Evolutionary conservation across 306 rosid species (phyloP).

Genomic region (Lagenaria siceraria): DNA sequence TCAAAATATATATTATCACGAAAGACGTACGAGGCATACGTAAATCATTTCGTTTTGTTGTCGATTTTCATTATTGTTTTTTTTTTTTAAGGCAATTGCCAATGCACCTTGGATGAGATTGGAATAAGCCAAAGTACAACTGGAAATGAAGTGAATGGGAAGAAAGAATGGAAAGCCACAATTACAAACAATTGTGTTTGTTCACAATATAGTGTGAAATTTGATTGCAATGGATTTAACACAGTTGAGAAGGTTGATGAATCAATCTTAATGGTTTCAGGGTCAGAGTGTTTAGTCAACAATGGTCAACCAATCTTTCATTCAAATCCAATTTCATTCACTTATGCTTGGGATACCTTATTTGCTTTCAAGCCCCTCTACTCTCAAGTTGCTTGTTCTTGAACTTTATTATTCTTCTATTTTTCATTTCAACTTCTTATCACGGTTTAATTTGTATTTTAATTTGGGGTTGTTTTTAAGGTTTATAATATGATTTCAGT

Average conservation of each 20-base stretch:
- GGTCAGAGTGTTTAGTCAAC: not conserved
- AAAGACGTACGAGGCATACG: too few relatives aligned
- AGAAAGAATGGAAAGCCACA: not conserved
- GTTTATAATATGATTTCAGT: too few relatives aligned
- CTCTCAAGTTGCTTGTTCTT: slow-evolving; percentile 1
- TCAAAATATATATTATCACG: too few relatives aligned
- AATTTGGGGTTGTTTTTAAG: too few relatives aligned
- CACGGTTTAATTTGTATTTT: too few relatives aligned
- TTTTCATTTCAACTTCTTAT: too few relatives aligned
- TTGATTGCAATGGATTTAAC: not conserved
- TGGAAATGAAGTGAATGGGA: not conserved
- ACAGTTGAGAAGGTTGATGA: not conserved
- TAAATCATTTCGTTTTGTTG: too few relatives aligned
- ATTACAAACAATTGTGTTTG: slow-evolving; percentile 9
- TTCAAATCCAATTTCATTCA: not conserved
- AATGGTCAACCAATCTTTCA: not conserved
- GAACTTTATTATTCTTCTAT: not conserved
- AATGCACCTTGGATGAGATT: not conserved
- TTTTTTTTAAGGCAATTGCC: not conserved
- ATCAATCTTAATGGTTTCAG: not conserved
- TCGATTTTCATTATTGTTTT: too few relatives aligned
- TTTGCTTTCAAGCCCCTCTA: slow-evolving; percentile 1
- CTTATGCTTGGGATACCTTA: slow-evolving; percentile 11
- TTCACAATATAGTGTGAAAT: slow-evolving; percentile 5
- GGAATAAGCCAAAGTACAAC: not conserved